phyloP scores from a whole-genome alignment of 2,329 filamentous ascomycete species.

The Pyrenophora tritici-repentis region DNA sequence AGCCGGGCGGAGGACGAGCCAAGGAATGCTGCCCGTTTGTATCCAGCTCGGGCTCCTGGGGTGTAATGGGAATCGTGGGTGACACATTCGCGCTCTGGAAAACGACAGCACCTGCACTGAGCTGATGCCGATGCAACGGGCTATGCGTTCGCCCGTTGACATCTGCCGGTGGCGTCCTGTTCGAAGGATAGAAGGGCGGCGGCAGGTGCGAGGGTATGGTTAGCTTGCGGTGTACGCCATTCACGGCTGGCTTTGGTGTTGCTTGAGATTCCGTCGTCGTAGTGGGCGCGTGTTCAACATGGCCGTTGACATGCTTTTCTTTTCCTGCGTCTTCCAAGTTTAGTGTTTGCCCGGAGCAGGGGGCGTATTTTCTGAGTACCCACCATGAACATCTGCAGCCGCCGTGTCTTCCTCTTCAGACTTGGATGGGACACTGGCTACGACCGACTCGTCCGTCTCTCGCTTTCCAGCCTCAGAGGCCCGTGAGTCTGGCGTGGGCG shows the following conservation, averaged over 20 bases:
- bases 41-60: slow-evolving; percentile 27
- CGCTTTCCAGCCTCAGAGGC: slow-evolving; percentile 21
- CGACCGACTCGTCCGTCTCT: slow-evolving; percentile 10
- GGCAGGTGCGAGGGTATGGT: slow-evolving; percentile 38
- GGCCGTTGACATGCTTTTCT: slow-evolving; percentile 3
- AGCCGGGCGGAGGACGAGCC: slow-evolving; percentile 40
- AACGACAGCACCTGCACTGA: slow-evolving; percentile 43
- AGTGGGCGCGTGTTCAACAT: slow-evolving; percentile 9
- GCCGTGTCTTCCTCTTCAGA: slow-evolving; percentile 20
- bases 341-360: background rate
- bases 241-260: slow-evolving; percentile 22
- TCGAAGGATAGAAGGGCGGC: slow-evolving; percentile 44
- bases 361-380: slow-evolving; percentile 11
- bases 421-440: slow-evolving; percentile 23
- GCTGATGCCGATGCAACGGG: slow-evolving; percentile 27
- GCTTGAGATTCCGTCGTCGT: slow-evolving; percentile 13
- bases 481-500: slow-evolving; percentile 39
- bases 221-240: slow-evolving; percentile 30
- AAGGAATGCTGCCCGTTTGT: slow-evolving; percentile 24
- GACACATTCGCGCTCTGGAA: slow-evolving; percentile 49
- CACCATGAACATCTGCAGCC: slow-evolving; percentile 25
- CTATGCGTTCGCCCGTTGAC: slow-evolving; percentile 14
- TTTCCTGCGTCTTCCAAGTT: slow-evolving; percentile 5
- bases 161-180: slow-evolving; percentile 32
- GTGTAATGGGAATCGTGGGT: slow-evolving; percentile 46